Conservation (phyloP, 441 rosid genomes). For the Isatis lusitanica region DNA sequence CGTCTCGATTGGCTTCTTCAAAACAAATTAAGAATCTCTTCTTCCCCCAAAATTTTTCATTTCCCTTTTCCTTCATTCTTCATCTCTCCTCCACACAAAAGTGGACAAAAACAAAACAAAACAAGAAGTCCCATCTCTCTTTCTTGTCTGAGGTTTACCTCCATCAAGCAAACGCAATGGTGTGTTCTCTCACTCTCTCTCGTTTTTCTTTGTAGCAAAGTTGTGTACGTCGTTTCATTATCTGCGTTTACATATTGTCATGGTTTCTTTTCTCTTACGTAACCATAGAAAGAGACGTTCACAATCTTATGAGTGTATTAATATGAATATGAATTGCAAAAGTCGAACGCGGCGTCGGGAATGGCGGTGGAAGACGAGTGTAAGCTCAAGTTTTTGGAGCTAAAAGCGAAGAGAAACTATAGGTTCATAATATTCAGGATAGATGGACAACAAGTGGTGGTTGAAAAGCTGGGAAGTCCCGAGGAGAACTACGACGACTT, state of each 20-base stretch:
- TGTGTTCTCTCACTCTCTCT: conserved; percentile 28
- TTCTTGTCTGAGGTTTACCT: conserved; percentile 39
- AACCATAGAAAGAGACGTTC: not conserved
- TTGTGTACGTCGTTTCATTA: not conserved
- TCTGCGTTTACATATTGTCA: not conserved
- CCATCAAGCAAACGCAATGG: conserved; percentile 54
- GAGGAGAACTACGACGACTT: conserved; percentile 57
- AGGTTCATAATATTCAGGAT: conserved; percentile 70
- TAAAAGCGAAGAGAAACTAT: conserved; percentile 64
- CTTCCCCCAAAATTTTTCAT: not conserved
- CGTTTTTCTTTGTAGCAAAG: not conserved
- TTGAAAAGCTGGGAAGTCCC: conserved; percentile 61
- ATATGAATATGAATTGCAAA: not conserved
- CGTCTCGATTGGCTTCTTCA: conserved; percentile 29
- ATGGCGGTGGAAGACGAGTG: conserved; percentile 74
- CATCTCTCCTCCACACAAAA: conserved; percentile 25
- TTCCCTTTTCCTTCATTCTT: conserved; percentile 33
- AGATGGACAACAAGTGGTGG: conserved; percentile 58
- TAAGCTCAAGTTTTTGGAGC: conserved; percentile 66
- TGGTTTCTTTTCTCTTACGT: not conserved
- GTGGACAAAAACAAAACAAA: not conserved
- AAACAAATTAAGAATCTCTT: conserved; percentile 32
- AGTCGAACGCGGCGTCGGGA: conserved; percentile 75
- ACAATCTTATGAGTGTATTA: not conserved
- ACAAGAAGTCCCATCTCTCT: conserved; percentile 13